Evolutionary conservation across 2,329 filamentous ascomycete genomes (phyloP).

Genomic region (Aspergillus clavatus): DNA sequence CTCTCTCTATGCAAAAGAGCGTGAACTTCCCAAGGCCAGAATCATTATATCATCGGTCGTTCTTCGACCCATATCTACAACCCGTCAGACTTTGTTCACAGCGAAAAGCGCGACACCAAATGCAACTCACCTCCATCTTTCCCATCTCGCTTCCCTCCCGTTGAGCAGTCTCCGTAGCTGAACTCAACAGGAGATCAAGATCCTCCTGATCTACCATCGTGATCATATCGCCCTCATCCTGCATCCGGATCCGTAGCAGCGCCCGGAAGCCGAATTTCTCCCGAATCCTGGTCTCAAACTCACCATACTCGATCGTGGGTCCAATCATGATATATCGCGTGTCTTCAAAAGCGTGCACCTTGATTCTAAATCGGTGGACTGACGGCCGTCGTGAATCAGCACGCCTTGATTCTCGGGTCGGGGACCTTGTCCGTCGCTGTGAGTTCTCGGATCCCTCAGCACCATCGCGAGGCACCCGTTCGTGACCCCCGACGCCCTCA

Average conservation of each 20-base stretch:
- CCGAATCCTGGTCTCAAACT: conserved; percentile 72
- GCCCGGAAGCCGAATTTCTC: conserved; percentile 73
- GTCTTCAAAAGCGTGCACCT: conserved; percentile 80
- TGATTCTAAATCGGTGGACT: conserved; percentile 76
- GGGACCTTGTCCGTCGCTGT: conserved; percentile 27
- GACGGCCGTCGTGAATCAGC: conserved; percentile 50
- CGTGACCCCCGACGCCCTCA: conserved; percentile 65
- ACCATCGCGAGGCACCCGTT: conserved; percentile 63
- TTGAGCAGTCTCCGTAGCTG: conserved; percentile 62
- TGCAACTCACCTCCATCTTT: conserved; percentile 95
- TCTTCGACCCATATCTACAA: conserved; percentile 43
- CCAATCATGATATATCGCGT: conserved; percentile 89
- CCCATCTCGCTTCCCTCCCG: conserved; percentile 76
- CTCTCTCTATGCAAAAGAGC: conserved; percentile 8
- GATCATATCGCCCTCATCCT: conserved; percentile 90
- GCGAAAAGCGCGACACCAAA: too few species aligned
- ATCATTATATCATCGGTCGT: conserved; percentile 22
- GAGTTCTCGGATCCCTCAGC: conserved; percentile 68
- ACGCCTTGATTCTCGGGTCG: conserved; percentile 23
- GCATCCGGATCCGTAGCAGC: conserved; percentile 75
- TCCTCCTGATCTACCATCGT: conserved; percentile 97
- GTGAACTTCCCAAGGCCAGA: conserved; percentile 12
- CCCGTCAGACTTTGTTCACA: too few species aligned
- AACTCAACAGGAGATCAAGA: conserved; percentile 77
- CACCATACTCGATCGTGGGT: conserved; percentile 65